phyloP scores from a whole-genome alignment of 805 yeast species.

The Priceomyces carsonii region DNA sequence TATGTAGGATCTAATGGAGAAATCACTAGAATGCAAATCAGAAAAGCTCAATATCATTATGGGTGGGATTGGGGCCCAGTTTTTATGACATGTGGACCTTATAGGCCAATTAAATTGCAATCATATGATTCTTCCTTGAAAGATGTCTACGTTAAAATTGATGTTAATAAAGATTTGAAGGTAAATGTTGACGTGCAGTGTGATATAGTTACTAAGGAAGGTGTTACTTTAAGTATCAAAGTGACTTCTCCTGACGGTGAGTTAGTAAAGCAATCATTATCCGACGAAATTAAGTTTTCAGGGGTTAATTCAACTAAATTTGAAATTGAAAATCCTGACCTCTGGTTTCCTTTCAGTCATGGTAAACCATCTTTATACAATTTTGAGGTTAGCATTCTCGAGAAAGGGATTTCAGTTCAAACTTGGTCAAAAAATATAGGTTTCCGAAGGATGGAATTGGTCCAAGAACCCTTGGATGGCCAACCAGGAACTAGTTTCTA shows the following conservation, averaged over 20 bases:
- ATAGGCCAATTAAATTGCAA: conserved; percentile 33
- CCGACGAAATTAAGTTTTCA: background rate
- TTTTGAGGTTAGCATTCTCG: conserved; percentile 10
- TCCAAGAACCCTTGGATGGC: conserved; percentile 30
- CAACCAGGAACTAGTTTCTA: conserved; percentile 41
- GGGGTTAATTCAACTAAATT: conserved; percentile 3
- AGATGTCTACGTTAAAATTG: conserved; percentile 16
- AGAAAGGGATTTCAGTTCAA: conserved; percentile 19
- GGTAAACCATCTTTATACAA: conserved; percentile 38
- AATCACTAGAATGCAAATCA: conserved; percentile 39
- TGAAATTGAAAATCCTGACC: conserved; percentile 24
- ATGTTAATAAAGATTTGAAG: conserved; percentile 6
- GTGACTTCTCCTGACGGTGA: conserved; percentile 15
- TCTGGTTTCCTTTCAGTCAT: conserved; percentile 45
- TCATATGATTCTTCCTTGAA: conserved; percentile 14
- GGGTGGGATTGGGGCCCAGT: conserved; percentile 63
- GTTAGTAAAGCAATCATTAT: conserved; percentile 1
- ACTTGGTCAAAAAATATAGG: conserved; percentile 29
- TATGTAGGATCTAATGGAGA: conserved; percentile 44
- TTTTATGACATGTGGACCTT: conserved; percentile 47
- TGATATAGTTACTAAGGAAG: conserved; percentile 6
- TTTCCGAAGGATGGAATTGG: conserved; percentile 42
- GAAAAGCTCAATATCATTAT: conserved; percentile 55
- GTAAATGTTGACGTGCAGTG: conserved; percentile 10
- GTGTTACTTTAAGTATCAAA: conserved; percentile 7